These are phyloP conservation scores for Cytospora piceicola DNA, from an alignment of 2,329 filamentous ascomycete species.

Conservation along the genomic window DNA sequence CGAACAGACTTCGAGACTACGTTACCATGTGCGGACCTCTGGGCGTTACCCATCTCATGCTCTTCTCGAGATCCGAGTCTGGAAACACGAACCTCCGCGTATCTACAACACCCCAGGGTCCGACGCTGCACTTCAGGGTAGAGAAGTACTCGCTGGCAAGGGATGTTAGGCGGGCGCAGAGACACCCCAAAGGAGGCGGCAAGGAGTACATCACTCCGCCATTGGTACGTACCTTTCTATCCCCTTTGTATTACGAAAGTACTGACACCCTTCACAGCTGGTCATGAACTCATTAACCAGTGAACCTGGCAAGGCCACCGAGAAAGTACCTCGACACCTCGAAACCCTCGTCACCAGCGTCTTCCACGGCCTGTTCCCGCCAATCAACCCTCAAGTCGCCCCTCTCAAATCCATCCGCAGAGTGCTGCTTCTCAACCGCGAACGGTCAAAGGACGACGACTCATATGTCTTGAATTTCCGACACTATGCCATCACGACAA, in stretches of 20 bases:
- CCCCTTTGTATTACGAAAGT: background rate
- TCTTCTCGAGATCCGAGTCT: slow-evolving; percentile 86
- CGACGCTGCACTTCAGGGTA: slow-evolving; percentile 91
- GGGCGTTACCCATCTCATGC: slow-evolving; percentile 87
- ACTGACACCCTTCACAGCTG: slow-evolving; percentile 52
- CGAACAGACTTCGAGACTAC: slow-evolving; percentile 89
- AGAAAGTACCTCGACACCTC: slow-evolving; percentile 87
- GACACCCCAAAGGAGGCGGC: slow-evolving; percentile 78
- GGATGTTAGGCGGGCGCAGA: slow-evolving; percentile 83
- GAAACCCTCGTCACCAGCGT: slow-evolving; percentile 91
- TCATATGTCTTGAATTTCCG: slow-evolving; percentile 84
- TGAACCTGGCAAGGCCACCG: slow-evolving; percentile 60
- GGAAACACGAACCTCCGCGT: slow-evolving; percentile 94
- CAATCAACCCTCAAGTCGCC: slow-evolving; percentile 89
- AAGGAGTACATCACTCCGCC: slow-evolving; percentile 87
- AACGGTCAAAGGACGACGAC: slow-evolving; percentile 59
- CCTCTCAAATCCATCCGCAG: slow-evolving; percentile 91
- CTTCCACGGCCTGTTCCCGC: slow-evolving; percentile 94
- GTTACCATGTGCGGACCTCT: slow-evolving; percentile 93
- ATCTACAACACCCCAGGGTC: slow-evolving; percentile 84
- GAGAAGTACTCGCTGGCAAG: slow-evolving; percentile 94
- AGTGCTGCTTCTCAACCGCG: slow-evolving; percentile 87
- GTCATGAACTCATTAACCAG: slow-evolving; percentile 98
- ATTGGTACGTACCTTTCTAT: slow-evolving; percentile 56
- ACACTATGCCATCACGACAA: slow-evolving; percentile 95